Base-by-base conservation (phyloP, 2,329 filamentous ascomycete genomes). In the Monosporascus cannonballus region DNA sequence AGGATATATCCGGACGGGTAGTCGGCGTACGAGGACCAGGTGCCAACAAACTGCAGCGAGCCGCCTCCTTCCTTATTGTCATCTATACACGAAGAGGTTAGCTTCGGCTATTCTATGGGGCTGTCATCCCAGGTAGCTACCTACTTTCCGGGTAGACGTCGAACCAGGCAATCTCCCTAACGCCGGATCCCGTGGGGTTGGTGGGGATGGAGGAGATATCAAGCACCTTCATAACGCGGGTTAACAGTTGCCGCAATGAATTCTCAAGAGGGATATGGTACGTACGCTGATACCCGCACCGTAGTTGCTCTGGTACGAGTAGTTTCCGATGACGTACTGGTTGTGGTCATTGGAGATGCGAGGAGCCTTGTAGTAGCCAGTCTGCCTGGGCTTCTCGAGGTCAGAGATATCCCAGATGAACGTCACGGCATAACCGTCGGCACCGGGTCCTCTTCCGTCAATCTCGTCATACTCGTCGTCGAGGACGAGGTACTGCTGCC, bases 391-490 rank as follows among this genome's bases (percentile, higher is more conserved):
- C 14, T 61, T 60, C 50, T 69, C 68, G 37, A 76, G 68, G 47
- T 61, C 60, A 44, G 62, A 64, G 57, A 76, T 71, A 60, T 75
- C 73, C 65, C 72, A 75, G 64, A 76, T 74, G 62, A 75, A 76
- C 6, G 73, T 76, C 48, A 73, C 73, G 7, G 74, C 71, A 60
- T 67, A 66, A 17, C 63, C 63, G 7, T 61, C 57, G 9, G 65
- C 68, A 2, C 69, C 73, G 1, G 65, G 64, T 11, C 69, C 72
- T 9, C 67, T 65, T 15, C 56, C 51, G 48, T 74, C 68, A 42
- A 67, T 61, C 66, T 79, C 76, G 59, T 78, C 75, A 49, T 73
- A 69, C 56, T 77, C 75, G 58, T 77, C 74, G 60, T 77, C 74
- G n/a, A 76, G 64, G 17, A 77, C 66, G 17, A 77, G 69, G 61